phyloP scores from a whole-genome alignment of 805 yeast genomes.

The Zygoascus ofunaensis region DNA sequence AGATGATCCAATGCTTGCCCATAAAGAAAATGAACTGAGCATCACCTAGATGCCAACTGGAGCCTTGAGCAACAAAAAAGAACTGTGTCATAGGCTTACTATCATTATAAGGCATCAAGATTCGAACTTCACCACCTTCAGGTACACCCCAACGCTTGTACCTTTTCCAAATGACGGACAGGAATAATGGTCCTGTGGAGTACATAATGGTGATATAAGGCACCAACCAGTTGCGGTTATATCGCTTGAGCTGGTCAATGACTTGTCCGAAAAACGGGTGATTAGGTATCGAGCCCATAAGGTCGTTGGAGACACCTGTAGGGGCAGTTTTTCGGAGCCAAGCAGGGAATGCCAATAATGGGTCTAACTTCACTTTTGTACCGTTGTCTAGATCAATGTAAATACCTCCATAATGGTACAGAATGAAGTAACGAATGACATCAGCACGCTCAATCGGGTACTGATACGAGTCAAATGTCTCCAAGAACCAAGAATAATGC shows the following conservation, averaged over 20 bases:
- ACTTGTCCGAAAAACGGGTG: constrained; percentile 78
- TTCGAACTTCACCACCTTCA: constrained; percentile 57
- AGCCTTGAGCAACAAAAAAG: constrained; percentile 70
- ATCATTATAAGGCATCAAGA: constrained; percentile 49
- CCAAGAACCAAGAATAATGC: constrained; percentile 78
- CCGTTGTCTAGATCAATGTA: constrained; percentile 89
- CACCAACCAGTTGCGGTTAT: constrained; percentile 67
- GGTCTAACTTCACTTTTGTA: constrained; percentile 70
- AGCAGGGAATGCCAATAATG: constrained; percentile 71
- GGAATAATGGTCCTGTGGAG: constrained; percentile 83
- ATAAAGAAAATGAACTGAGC: constrained; percentile 67
- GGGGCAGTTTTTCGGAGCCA: constrained; percentile 83
- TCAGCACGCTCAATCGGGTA: constrained; percentile 87
- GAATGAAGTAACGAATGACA: constrained; percentile 77
- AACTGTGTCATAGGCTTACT: constrained; percentile 49
- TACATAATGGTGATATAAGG: constrained; percentile 90
- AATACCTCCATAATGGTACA: constrained; percentile 79
- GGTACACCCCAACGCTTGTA: constrained; percentile 68
- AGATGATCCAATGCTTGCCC: constrained; percentile 64
- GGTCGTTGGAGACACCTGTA: constrained; percentile 86
- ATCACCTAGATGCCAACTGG: constrained; percentile 89
- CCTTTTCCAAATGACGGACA: constrained; percentile 80
- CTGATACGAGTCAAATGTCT: constrained; percentile 65
- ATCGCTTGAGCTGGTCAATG: constrained; percentile 51
- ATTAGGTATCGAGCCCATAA: constrained; percentile 78